Conservation (phyloP, 495 filamentous ascomycete genomes). For the Aspergillus kassunensis region DNA sequence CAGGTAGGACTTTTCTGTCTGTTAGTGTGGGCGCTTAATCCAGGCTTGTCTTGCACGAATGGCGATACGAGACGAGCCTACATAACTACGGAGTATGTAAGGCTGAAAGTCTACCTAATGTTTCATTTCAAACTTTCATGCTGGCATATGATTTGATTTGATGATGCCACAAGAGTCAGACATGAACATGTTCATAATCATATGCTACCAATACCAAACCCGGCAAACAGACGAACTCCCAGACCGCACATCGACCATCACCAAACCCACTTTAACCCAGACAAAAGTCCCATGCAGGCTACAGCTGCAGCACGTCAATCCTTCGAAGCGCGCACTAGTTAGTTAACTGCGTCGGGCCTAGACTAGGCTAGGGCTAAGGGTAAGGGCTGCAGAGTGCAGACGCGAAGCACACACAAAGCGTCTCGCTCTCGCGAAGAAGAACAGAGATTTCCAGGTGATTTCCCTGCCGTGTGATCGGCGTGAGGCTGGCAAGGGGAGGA, state of each 20-base stretch:
- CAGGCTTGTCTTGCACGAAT: no score
- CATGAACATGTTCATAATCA: background rate
- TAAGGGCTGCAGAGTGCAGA: no score
- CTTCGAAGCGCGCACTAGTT: background rate
- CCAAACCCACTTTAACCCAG: no score
- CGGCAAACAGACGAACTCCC: background rate
- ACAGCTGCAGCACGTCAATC: background rate
- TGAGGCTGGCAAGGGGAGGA: conserved; percentile 11
- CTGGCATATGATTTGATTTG: no score
- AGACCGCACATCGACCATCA: background rate
- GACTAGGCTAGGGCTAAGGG: conserved; percentile 27
- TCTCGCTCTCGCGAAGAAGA: no score
- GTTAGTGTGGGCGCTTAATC: background rate
- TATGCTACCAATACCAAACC: background rate
- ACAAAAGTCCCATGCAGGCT: conserved; percentile 10
- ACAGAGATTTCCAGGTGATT: conserved; percentile 5
- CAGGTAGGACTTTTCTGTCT: background rate
- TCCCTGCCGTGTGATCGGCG: conserved; percentile 19
- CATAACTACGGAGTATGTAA: no score
- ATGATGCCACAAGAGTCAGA: background rate
- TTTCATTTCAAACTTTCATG: no score
- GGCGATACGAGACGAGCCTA: no score
- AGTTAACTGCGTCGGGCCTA: no score
- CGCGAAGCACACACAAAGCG: conserved; percentile 13
- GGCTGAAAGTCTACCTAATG: no score